phyloP scores from a whole-genome alignment of 2,329 filamentous ascomycete genomes.

The Colletotrichum gloeosporioides region DNA sequence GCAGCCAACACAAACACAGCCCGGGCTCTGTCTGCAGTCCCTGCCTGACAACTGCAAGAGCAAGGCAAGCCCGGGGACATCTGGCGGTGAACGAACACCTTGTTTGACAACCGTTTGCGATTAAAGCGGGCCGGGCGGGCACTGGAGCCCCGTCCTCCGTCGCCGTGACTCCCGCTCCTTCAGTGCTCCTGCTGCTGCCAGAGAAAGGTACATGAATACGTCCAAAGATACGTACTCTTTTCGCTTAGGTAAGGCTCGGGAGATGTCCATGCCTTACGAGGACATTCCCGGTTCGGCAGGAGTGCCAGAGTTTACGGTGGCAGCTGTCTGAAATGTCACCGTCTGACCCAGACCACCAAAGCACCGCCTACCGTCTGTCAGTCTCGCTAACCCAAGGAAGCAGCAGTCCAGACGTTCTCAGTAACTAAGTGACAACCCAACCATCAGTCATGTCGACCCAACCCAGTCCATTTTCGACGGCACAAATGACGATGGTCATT shows the following conservation, averaged over 20 bases:
- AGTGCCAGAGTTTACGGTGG: not conserved
- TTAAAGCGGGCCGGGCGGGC: not conserved
- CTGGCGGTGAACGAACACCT: conserved; percentile 14
- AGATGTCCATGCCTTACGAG: not conserved
- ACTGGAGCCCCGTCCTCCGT: not conserved
- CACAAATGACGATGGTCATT: not conserved
- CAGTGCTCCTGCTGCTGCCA: not conserved
- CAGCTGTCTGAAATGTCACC: conserved; percentile 5
- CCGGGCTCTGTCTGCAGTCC: not conserved
- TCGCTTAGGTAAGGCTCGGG: not conserved
- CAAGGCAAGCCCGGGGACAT: not conserved
- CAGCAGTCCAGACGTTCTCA: not conserved
- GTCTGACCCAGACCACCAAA: not conserved
- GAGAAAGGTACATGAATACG: too few species aligned
- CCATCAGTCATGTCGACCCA: not conserved
- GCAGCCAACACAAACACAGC: not conserved
- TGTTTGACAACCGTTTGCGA: conserved; percentile 14
- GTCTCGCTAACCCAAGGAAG: not conserved
- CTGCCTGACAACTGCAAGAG: not conserved
- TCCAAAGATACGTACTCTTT: not conserved
- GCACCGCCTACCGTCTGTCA: not conserved
- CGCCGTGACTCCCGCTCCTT: not conserved
- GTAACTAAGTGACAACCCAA: not conserved
- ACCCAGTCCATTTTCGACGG: conserved; percentile 3
- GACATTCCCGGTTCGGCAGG: not conserved